A percentile compares a stretch with the other conserved stretches of the same genome.
Evolutionary conservation across 768 basidiomycete species (phyloP).

Genomic region (Tulasnella sp.): DNA sequence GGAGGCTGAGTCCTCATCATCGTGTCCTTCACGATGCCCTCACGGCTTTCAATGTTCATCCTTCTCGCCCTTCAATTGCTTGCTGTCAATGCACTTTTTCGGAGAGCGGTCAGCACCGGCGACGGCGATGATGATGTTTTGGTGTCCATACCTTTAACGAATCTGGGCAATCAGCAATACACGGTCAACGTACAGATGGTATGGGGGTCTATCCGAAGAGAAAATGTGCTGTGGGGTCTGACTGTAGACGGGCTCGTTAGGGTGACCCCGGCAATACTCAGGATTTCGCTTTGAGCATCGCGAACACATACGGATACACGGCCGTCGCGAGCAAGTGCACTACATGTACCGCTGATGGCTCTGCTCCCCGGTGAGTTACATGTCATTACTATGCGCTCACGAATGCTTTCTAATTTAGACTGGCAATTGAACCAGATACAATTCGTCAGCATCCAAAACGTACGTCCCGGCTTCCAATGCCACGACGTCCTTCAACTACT

Average conservation of each 20-base stretch:
- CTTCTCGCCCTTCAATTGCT: too few relatives aligned
- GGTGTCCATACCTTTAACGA: background rate
- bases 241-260: too few relatives aligned
- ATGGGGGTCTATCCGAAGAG: too few relatives aligned
- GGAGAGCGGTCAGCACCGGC: too few relatives aligned
- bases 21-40: too few relatives aligned
- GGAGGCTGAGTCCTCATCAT: too few relatives aligned
- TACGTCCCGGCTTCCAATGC: background rate
- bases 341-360: background rate
- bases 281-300: background rate
- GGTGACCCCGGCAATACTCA: constrained; percentile 2
- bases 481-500: background rate
- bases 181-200: constrained; percentile 1
- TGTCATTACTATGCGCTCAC: background rate
- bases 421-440: background rate
- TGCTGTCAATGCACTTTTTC: too few relatives aligned
- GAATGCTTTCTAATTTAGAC: background rate
- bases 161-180: background rate
- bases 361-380: background rate
- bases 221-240: too few relatives aligned
- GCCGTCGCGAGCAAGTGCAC: background rate
- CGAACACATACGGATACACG: background rate
- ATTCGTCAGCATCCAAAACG: background rate
- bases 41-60: too few relatives aligned
- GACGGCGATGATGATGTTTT: too few relatives aligned